Percentiles rank a stretch among this genome's conserved stretches.
These are phyloP conservation scores for Penicillium cinerascens DNA, from an alignment of 495 filamentous ascomycete genomes.

Conservation along the genomic window DNA sequence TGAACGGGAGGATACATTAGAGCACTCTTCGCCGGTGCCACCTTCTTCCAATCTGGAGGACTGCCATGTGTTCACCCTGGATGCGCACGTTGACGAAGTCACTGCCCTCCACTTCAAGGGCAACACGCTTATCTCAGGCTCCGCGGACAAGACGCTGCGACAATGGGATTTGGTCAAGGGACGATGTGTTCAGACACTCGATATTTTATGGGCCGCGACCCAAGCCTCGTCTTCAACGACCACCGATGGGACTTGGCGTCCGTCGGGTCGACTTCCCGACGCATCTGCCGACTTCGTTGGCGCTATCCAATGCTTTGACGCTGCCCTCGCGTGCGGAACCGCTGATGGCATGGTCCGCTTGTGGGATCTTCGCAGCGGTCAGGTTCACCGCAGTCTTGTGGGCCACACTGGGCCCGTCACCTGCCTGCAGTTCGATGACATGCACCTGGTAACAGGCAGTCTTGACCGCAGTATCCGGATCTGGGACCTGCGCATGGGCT, in stretches of 20 bases:
- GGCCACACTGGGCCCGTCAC: slow-evolving; percentile 96
- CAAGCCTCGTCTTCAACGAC: slow-evolving; percentile 74
- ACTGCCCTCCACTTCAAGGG: slow-evolving; percentile 88
- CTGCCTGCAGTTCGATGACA: slow-evolving; percentile 92
- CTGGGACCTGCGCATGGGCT: slow-evolving; percentile 96
- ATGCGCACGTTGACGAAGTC: slow-evolving; percentile 90
- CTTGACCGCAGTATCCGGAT: slow-evolving; percentile 94
- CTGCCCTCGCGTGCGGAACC: slow-evolving; percentile 94
- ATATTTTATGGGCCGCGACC: slow-evolving; percentile 98
- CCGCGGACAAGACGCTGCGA: slow-evolving; percentile 91
- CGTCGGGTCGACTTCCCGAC: slow-evolving; percentile 57
- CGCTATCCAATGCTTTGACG: slow-evolving; percentile 93
- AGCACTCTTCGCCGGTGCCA: slow-evolving; percentile 50
- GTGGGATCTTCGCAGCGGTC: slow-evolving; percentile 95
- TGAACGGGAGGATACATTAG: slow-evolving; percentile 58
- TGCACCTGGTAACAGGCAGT: slow-evolving; percentile 92
- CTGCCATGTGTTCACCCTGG: slow-evolving; percentile 80
- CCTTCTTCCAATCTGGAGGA: slow-evolving; percentile 75
- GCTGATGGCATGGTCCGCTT: slow-evolving; percentile 96
- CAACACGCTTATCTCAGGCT: slow-evolving; percentile 89
- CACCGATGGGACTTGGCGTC: slow-evolving; percentile 51
- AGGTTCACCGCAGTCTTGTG: slow-evolving; percentile 93
- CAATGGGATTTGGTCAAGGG: slow-evolving; percentile 98
- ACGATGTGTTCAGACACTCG: slow-evolving; percentile 92
- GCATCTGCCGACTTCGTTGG: slow-evolving; percentile 88